Percentiles rank a stretch among this genome's conserved stretches.
These are phyloP conservation scores for Fusarium sp. DNA, from an alignment of 2,329 filamentous ascomycete genomes.

Conservation along the genomic window DNA sequence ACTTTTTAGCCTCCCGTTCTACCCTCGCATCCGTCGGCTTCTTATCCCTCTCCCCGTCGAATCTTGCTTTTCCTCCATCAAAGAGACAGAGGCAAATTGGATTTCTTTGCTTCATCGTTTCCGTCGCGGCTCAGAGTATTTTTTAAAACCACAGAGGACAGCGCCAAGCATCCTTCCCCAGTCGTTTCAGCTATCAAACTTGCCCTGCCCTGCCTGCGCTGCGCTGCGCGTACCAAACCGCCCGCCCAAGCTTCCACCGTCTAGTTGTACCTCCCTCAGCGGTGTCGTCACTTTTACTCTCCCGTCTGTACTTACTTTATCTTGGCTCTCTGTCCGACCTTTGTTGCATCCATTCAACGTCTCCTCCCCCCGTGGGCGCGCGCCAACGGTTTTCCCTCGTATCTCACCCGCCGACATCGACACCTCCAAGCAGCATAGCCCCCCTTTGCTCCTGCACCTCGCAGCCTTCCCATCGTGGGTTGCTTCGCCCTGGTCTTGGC, in stretches of 20 bases:
- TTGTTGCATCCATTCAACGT: conserved; percentile 15
- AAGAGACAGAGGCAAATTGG: neutral
- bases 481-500: conserved; percentile 25
- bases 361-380: neutral
- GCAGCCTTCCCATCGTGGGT: conserved; percentile 1
- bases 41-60: neutral
- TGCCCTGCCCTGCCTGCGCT: neutral
- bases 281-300: conserved; percentile 26
- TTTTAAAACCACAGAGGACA: neutral
- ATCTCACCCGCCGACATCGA: conserved; percentile 5
- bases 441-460: neutral
- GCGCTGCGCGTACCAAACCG: neutral
- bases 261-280: conserved; percentile 12
- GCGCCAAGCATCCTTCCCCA: conserved; percentile 12
- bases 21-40: neutral
- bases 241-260: neutral
- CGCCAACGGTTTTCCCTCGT: conserved; percentile 20
- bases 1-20: conserved; percentile 1
- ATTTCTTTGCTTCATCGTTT: neutral
- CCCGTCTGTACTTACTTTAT: neutral
- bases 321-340: neutral
- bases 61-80: neutral
- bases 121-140: neutral
- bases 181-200: conserved; percentile 4
- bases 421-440: conserved; percentile 13